A percentile compares a stretch with the other conserved stretches of the same genome.
phyloP scores from a whole-genome alignment of 768 basidiomycete genomes.

The Thelephora aurantiotincta region DNA sequence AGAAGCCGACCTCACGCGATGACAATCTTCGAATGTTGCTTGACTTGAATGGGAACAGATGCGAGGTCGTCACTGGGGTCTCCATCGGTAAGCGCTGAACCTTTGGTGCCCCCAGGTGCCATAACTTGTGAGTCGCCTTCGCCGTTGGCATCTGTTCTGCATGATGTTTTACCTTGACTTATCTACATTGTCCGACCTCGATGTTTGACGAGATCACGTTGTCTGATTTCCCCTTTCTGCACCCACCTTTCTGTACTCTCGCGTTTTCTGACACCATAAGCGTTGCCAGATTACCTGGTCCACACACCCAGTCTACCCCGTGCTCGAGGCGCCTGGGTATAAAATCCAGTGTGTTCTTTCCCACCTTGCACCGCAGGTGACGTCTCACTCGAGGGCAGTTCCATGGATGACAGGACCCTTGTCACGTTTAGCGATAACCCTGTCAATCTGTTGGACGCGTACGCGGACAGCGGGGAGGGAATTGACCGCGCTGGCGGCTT shows the following conservation, averaged over 20 bases:
- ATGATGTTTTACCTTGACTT: no score
- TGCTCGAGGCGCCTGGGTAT: constrained; percentile 67
- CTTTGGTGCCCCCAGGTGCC: constrained; percentile 1
- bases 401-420: constrained; percentile 69
- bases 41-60: constrained; percentile 73
- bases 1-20: constrained; percentile 69
- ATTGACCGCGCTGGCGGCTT: constrained; percentile 87
- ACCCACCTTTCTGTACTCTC: no score
- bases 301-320: constrained; percentile 45
- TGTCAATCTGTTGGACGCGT: constrained; percentile 48
- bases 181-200: background rate
- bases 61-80: constrained; percentile 90
- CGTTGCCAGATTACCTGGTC: background rate
- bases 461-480: constrained; percentile 78
- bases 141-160: no score
- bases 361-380: background rate
- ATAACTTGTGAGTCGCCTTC: no score
- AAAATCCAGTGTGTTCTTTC: constrained; percentile 36
- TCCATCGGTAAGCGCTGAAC: constrained; percentile 43
- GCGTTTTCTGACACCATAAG: no score
- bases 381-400: constrained; percentile 25
- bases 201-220: background rate
- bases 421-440: constrained; percentile 66
- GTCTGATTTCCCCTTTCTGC: background rate
- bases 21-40: constrained; percentile 83